Conservation (phyloP, 2,329 filamentous ascomycete genomes). For the Orbilia ellipsospora region DNA sequence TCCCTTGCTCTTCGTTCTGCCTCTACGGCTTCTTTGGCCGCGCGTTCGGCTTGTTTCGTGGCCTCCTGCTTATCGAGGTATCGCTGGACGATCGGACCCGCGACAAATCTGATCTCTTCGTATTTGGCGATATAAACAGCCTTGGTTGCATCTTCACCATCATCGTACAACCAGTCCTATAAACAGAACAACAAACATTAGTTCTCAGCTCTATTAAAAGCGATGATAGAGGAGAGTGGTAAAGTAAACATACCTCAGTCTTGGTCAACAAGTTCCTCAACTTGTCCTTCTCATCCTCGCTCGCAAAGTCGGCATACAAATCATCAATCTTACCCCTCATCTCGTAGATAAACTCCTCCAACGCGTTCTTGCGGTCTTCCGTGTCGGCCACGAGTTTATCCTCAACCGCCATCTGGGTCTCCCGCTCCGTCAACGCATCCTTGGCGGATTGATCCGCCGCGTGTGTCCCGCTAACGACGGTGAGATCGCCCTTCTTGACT, state of each 20-base stretch:
- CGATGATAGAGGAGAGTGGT: slow-evolving; percentile 13
- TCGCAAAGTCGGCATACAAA: slow-evolving; percentile 86
- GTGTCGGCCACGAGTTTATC: slow-evolving; percentile 98
- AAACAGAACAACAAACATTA: slow-evolving; percentile 15
- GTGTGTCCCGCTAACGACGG: slow-evolving; percentile 83
- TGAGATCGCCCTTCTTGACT: slow-evolving; percentile 94
- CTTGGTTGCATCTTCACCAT: slow-evolving; percentile 94
- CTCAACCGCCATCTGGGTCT: slow-evolving; percentile 92
- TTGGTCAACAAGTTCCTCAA: slow-evolving; percentile 84
- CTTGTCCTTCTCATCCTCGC: slow-evolving; percentile 89
- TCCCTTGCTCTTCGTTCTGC: slow-evolving; percentile 71
- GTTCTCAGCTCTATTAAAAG: background rate
- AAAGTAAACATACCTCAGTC: slow-evolving; percentile 76
- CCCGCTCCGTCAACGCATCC: slow-evolving; percentile 78
- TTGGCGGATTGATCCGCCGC: slow-evolving; percentile 78
- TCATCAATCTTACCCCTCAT: slow-evolving; percentile 95
- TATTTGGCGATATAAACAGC: slow-evolving; percentile 93
- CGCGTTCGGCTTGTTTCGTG: slow-evolving; percentile 81
- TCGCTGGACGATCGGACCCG: slow-evolving; percentile 90
- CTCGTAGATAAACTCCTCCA: slow-evolving; percentile 97
- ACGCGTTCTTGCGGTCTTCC: slow-evolving; percentile 99
- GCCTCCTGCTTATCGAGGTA: slow-evolving; percentile 94
- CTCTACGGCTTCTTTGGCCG: slow-evolving; percentile 68
- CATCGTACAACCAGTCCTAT: slow-evolving; percentile 98
- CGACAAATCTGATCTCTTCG: slow-evolving; percentile 90